Percentiles rank a stretch among this genome's conserved stretches.
Conservation (phyloP, 169 alveolate species). For the Plasmodium vivax region DNA sequence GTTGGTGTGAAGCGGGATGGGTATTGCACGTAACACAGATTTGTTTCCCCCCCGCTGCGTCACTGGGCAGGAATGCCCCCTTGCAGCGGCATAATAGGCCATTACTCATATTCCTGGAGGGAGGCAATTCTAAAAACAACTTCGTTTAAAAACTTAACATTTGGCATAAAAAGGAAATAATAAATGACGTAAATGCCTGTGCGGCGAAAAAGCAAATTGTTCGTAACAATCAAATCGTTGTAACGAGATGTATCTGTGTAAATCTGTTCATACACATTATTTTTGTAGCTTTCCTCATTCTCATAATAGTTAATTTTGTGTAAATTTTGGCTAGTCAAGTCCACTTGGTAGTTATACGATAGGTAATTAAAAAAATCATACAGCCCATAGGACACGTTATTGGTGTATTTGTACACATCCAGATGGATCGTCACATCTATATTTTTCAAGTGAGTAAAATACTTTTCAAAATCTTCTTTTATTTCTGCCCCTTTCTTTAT, state of each 20-base stretch:
- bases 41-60: not conserved
- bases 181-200: conserved; percentile 56
- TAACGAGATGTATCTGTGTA: conserved; percentile 28
- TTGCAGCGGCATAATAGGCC: not conserved
- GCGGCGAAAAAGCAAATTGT: conserved; percentile 6
- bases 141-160: conserved; percentile 32
- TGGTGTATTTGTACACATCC: conserved; percentile 48
- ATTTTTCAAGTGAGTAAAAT: conserved; percentile 58
- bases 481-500: conserved; percentile 42
- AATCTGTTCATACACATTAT: conserved; percentile 16
- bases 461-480: conserved; percentile 66
- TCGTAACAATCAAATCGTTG: conserved; percentile 52
- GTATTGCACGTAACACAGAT: not conserved
- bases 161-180: conserved; percentile 55
- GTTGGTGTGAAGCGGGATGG: not conserved
- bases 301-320: conserved; percentile 50
- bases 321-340: conserved; percentile 54
- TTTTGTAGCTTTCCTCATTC: conserved; percentile 30
- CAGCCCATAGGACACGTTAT: conserved; percentile 41
- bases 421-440: conserved; percentile 36
- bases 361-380: conserved; percentile 62
- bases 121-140: conserved; percentile 32
- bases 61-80: not conserved
- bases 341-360: conserved; percentile 55
- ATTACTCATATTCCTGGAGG: conserved; percentile 70